Evolutionary conservation across 129 eudicot genomes (phyloP), one percentile per base, ranked within the genome.

Genomic region (Saussurea involucrata): DNA sequence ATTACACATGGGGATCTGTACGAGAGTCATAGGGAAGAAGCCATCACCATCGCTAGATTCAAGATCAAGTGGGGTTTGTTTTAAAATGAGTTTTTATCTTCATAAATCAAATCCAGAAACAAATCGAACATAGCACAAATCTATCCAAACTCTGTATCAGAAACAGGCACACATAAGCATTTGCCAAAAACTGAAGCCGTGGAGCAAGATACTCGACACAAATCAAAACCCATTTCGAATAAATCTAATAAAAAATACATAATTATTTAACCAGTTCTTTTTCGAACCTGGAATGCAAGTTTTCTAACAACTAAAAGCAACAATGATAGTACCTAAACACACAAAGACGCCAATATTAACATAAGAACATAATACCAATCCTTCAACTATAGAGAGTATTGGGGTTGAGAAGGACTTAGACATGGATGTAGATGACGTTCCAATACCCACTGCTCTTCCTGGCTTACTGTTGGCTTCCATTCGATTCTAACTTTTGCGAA

Each of bases 11-110:
- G 37, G n/a, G n/a, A 33, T 33, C 84, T 90, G 92, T 67, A 90
- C 90, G 71, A 90, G 83, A 67, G 88, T 90, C 92, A 88, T 90
- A 15, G 92, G 92, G 44, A 81, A 90, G 71, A 76, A 90, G 6
- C 86, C 92, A 75, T 72, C 81, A 46, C 74, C 83, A 66, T 85
- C 87, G 7, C 92, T 87, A 58, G 81, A 80, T 81, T 86, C 92
- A 20, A 90, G 86, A 82, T 87, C 90, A 4, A 75, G 44, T n/a
- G 66, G 63, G 25, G 67, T 85, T 44, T 78, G 75, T 68, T 85
- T 89, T 6, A 83, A 71, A 37, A 82, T 78, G 4, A 91, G 95
- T n/a, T 65, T 87, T 89, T 57, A 87, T 85, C 63, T 80, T 82
- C 83, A 58, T 79, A 18, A 85, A 34, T 63, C 71, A 69, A 68